Base-by-base conservation (phyloP, 2,329 filamentous ascomycete genomes). In the Diaporthe destruens region DNA sequence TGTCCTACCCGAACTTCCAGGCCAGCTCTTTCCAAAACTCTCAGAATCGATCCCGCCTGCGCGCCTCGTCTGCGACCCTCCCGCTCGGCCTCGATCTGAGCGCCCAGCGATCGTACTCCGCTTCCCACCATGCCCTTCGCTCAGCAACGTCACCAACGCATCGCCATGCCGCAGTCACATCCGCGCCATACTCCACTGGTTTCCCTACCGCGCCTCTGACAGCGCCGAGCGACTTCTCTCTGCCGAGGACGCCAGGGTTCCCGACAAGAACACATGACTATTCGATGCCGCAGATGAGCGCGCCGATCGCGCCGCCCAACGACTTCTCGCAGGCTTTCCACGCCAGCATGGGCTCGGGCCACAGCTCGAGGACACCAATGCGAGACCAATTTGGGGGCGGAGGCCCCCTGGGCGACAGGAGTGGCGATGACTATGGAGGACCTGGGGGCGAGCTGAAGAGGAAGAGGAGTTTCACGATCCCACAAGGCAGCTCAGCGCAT, bases 181-280 rank as follows among this genome's bases (percentile, higher is more conserved):
- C 85, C 36, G 84, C 84, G 9, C 80, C 81, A 55, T 87, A 88
- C 76, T 85, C 85, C 4, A 82, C 83, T 5, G 86, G 86, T 75
- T 89, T 87, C 76, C 84, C 87, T 1, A 87, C 87, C 7, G 86
- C 87, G 6, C 87, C 88, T 0, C 81, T 89, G 18, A 85, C 86
- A 4, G 86, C 87, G 1, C 87, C 87, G 0, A 82, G 87, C 74
- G 87, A 89, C 68, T 88, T 87, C 75, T 83, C 85, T 3, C 79
- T 87, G 18, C 83, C 86, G 2, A 80, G 85, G 54, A 85, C 85
- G 4, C 82, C 83, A 18, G 81, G 66, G 77, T 81, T 76, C 72
- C 73, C 80, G 73, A 77, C 77, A 9, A 74, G 79, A 16, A 80
- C 82, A 39, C 80, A 80, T 25, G 86, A 89, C 69, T 89, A 88